Conservation (phyloP, 305 asterid genomes). For the Coffea humblotiana region DNA sequence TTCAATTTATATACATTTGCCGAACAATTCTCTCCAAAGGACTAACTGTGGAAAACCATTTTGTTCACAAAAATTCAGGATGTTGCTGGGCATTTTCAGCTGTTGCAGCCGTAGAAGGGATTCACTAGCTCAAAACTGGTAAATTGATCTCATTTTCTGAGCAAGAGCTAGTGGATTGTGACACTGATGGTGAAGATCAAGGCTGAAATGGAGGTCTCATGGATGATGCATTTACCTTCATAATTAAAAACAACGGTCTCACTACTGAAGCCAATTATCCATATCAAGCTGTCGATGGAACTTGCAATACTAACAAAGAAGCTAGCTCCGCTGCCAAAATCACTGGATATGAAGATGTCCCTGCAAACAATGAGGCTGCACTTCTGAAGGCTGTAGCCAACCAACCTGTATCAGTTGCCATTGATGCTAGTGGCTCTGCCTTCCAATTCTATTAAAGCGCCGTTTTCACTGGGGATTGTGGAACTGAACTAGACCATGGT, state of each 20-base stretch:
- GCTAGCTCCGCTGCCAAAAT: constrained; percentile 1
- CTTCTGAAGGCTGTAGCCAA: constrained; percentile 11
- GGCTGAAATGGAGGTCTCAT: constrained; percentile 11
- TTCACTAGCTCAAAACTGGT: neutral
- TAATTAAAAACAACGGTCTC: neutral
- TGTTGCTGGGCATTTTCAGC: constrained; percentile 72
- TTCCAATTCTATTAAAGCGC: neutral
- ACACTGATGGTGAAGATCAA: neutral
- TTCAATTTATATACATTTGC: neutral
- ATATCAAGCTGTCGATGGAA: neutral
- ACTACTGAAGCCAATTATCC: constrained; percentile 6
- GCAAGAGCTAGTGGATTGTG: constrained; percentile 17
- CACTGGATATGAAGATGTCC: constrained; percentile 8
- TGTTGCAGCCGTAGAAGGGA: constrained; percentile 41
- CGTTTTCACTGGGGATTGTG: constrained; percentile 1
- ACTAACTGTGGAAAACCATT: too few relatives aligned
- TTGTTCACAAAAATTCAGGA: constrained; percentile 27
- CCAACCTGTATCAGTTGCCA: constrained; percentile 6
- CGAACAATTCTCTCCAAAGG: too few relatives aligned
- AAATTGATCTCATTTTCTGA: neutral
- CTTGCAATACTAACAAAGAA: neutral
- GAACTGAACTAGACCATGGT: neutral
- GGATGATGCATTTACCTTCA: constrained; percentile 8
- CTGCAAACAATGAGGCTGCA: neutral
- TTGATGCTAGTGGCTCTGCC: neutral